These are phyloP conservation scores for Diaporthe capsici DNA, from an alignment of 2,329 filamentous ascomycete species.

Conservation along the genomic window DNA sequence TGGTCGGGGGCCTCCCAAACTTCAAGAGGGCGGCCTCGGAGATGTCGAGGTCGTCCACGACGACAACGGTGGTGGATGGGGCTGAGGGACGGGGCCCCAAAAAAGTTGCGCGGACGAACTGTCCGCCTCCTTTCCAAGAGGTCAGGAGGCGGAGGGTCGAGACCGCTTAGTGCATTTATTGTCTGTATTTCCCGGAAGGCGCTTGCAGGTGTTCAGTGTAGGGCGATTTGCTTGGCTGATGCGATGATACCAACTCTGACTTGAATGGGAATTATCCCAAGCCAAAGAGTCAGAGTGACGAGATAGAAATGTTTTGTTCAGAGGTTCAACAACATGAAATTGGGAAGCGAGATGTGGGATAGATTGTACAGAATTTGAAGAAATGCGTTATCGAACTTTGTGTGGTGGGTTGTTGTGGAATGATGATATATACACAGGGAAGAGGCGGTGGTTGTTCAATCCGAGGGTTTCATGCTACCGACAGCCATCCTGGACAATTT, in stretches of 20 bases:
- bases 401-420: background rate
- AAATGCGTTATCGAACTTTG: background rate
- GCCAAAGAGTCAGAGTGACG: conserved; percentile 1
- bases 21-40: conserved; percentile 68
- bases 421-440: no score
- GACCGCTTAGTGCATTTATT: conserved; percentile 43
- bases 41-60: conserved; percentile 61
- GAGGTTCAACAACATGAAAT: background rate
- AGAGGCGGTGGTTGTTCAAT: background rate
- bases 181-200: background rate
- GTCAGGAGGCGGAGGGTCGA: conserved; percentile 57
- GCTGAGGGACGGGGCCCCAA: conserved; percentile 45
- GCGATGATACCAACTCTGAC: conserved; percentile 29
- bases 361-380: conserved; percentile 15
- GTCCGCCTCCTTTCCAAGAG: conserved; percentile 54
- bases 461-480: background rate
- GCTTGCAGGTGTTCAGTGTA: conserved; percentile 22
- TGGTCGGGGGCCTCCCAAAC: conserved; percentile 55
- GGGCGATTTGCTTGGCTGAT: background rate
- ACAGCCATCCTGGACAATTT: background rate
- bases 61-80: conserved; percentile 45
- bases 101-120: conserved; percentile 55
- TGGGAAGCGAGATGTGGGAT: background rate
- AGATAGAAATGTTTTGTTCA: conserved; percentile 15
- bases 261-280: background rate